Conservation (phyloP, 305 asterid genomes). For the Solanum hybrid region DNA sequence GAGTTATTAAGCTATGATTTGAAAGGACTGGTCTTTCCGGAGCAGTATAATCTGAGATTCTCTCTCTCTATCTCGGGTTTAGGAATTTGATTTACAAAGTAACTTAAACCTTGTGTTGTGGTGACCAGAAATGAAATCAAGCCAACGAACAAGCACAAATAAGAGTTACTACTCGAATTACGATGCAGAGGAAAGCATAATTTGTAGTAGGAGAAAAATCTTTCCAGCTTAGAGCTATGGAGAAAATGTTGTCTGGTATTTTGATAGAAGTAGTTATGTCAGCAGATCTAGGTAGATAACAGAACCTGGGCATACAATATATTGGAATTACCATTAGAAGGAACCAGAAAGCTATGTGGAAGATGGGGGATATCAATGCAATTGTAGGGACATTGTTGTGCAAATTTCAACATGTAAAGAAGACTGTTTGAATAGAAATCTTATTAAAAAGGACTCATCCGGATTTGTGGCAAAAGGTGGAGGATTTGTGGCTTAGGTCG, state of each 20-base stretch:
- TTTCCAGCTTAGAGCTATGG: not conserved
- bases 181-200: not conserved
- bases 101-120: not conserved
- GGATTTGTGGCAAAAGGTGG: not conserved
- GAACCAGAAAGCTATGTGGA: not conserved
- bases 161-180: not conserved
- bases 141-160: not conserved
- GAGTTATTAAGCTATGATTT: not conserved
- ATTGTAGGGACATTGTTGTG: not conserved
- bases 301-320: not conserved
- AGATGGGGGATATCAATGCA: not conserved
- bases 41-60: not conserved
- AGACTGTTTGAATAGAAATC: not conserved
- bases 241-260: not conserved
- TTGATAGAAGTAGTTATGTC: not conserved
- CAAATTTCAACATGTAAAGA: conserved; percentile 1
- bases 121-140: not conserved
- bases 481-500: not conserved
- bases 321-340: not conserved
- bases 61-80: not conserved
- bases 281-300: not conserved
- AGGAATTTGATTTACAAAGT: not conserved
- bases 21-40: not conserved
- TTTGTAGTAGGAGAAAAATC: not conserved
- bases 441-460: not conserved